phyloP scores from a whole-genome alignment of 108 stramenopile genomes.

The Cyclotella cryptica region DNA sequence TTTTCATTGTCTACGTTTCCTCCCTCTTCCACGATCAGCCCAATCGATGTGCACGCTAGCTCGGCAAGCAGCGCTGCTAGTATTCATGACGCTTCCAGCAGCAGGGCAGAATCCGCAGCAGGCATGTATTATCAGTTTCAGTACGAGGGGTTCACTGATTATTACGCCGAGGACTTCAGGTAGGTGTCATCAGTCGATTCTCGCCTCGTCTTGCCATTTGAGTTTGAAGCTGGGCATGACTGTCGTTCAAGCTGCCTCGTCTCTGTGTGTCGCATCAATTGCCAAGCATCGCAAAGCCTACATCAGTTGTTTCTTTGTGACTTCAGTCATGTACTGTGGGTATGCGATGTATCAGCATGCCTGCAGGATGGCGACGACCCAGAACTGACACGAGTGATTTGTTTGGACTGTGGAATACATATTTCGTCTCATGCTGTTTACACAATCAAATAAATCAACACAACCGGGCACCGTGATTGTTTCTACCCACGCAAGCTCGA shows the following conservation, averaged over 20 bases:
- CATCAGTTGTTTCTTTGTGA: background rate
- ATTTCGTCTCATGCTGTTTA: no score
- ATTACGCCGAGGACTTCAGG: constrained; percentile 43
- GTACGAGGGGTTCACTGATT: constrained; percentile 53
- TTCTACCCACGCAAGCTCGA: no score
- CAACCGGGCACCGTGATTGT: no score
- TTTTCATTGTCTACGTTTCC: background rate
- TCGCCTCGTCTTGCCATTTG: background rate
- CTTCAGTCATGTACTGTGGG: background rate
- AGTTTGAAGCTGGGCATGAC: background rate
- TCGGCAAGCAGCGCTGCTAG: background rate
- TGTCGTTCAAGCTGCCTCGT: background rate
- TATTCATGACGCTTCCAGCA: background rate
- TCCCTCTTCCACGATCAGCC: background rate
- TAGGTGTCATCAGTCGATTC: background rate
- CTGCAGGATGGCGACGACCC: no score
- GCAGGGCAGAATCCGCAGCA: background rate
- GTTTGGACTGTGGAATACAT: background rate
- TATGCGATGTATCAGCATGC: no score
- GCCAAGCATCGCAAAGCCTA: background rate
- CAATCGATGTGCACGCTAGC: background rate
- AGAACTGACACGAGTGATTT: no score
- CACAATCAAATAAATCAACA: no score
- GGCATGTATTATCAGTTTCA: constrained; percentile 37
- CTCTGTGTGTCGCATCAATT: background rate